phyloP scores from a whole-genome alignment of 805 yeast species.

The Ogataea dorogensis region DNA sequence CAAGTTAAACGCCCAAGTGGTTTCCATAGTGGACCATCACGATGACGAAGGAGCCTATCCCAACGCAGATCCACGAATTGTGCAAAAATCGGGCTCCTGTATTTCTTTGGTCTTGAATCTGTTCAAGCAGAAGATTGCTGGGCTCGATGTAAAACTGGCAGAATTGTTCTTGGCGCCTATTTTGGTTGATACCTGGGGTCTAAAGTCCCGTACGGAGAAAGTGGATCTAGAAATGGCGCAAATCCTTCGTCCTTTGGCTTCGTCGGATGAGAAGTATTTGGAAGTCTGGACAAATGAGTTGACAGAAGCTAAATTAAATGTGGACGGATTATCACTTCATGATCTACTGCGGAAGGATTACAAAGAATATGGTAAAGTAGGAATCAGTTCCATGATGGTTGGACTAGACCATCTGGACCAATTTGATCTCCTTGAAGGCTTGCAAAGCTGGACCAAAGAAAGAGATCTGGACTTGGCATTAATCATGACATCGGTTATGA shows the following conservation, averaged over 20 bases:
- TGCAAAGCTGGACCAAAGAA: conserved; percentile 27
- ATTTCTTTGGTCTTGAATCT: conserved; percentile 67
- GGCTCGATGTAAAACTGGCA: conserved; percentile 26
- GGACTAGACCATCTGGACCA: conserved; percentile 52
- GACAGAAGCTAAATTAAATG: conserved; percentile 55
- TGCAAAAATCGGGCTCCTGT: conserved; percentile 73
- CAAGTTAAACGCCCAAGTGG: conserved; percentile 35
- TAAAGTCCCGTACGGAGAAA: conserved; percentile 60
- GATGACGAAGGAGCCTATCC: conserved; percentile 57
- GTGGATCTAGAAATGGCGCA: conserved; percentile 51
- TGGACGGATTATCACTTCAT: conserved; percentile 53
- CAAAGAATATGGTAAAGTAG: conserved; percentile 66
- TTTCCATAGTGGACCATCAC: conserved; percentile 84
- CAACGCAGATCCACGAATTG: conserved; percentile 59
- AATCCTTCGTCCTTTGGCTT: conserved; percentile 29
- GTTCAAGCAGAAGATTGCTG: conserved; percentile 13
- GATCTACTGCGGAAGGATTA: conserved; percentile 83
- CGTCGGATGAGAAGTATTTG: conserved; percentile 20
- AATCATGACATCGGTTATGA: conserved; percentile 48
- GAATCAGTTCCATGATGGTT: conserved; percentile 75
- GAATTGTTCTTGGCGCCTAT: conserved; percentile 60
- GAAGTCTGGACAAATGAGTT: conserved; percentile 26
- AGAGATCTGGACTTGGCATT: conserved; percentile 40
- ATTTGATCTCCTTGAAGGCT: conserved; percentile 26
- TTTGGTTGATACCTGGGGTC: conserved; percentile 70